A percentile compares a stretch with the other conserved stretches of the same genome.
Evolutionary conservation across 2,329 filamentous ascomycete species (phyloP).

Genomic region (Aspergillus quadrilineatus): DNA sequence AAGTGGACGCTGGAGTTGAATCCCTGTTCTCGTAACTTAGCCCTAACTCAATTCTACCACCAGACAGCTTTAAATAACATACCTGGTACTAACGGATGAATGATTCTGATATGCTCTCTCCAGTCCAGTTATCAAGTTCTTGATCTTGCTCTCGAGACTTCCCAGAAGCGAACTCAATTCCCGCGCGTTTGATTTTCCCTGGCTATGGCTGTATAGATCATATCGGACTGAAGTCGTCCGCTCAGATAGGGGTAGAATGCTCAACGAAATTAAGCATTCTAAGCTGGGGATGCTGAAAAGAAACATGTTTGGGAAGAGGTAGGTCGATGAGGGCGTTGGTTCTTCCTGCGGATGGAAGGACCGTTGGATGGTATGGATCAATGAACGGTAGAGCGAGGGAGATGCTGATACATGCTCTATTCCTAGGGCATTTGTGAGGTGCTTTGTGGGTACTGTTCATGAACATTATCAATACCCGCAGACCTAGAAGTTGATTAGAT

Average conservation of each 20-base stretch:
- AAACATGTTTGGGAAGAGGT: slow-evolving; percentile 27
- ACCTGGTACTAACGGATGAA: too few species aligned
- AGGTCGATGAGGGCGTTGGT: not conserved
- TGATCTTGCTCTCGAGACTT: slow-evolving; percentile 2
- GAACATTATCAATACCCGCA: too few species aligned
- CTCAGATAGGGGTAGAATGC: slow-evolving; percentile 28
- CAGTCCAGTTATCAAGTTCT: slow-evolving; percentile 8
- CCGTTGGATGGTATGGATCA: not conserved
- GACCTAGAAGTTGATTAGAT: not conserved
- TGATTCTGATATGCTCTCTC: slow-evolving; percentile 19
- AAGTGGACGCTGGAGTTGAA: not conserved
- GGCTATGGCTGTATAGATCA: slow-evolving; percentile 26
- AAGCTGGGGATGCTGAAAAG: slow-evolving; percentile 22
- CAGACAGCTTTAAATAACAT: not conserved
- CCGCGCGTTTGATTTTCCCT: not conserved
- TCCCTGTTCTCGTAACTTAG: not conserved
- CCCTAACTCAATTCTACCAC: slow-evolving; percentile 5
- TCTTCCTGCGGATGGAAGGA: not conserved
- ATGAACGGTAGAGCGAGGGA: not conserved
- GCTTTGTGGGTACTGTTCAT: slow-evolving; percentile 7
- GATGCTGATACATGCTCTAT: not conserved
- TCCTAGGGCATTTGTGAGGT: not conserved
- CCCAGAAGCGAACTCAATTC: not conserved
- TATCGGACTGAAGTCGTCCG: slow-evolving; percentile 30
- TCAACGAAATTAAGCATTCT: slow-evolving; percentile 25